Percentiles rank a stretch among this genome's conserved stretches.
Evolutionary conservation across 148 eudicot genomes (phyloP).

Genomic region (Rheum nobile): DNA sequence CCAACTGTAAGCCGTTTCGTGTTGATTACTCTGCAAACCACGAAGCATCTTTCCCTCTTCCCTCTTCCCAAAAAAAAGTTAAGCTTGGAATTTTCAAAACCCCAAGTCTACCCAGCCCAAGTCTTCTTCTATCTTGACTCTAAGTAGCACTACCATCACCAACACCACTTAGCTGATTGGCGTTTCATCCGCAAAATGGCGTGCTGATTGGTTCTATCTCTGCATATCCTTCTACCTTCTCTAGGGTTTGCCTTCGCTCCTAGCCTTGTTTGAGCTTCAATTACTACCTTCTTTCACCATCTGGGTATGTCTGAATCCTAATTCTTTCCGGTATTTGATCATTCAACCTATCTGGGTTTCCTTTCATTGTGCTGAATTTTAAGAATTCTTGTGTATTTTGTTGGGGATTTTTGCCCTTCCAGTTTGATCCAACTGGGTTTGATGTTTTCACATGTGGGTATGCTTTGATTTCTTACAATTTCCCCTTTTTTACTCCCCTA

Average conservation of each 20-base stretch:
- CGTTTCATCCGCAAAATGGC: not conserved
- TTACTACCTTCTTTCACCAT: not conserved
- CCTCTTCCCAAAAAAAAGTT: not conserved
- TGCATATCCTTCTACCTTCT: not conserved
- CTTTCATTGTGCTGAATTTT: constrained; percentile 13
- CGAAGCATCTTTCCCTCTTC: not conserved
- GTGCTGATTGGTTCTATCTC: not conserved
- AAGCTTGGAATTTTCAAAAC: constrained; percentile 4
- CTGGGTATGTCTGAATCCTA: constrained; percentile 26
- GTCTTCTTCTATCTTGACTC: constrained; percentile 12
- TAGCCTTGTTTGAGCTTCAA: not conserved
- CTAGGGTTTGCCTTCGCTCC: not conserved
- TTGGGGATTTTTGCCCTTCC: not conserved
- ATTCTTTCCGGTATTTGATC: not conserved
- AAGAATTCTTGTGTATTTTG: not conserved
- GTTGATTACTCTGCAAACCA: not conserved
- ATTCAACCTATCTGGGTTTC: constrained; percentile 3
- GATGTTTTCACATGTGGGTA: not conserved
- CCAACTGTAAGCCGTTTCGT: not conserved
- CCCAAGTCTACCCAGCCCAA: not conserved
- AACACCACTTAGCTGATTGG: not conserved
- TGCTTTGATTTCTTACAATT: constrained; percentile 5
- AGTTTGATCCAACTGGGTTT: constrained; percentile 3
- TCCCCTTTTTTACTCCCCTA: not conserved
- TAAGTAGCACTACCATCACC: not conserved